phyloP scores from a whole-genome alignment of 2,329 filamentous ascomycete genomes.

The Colletotrichum australisinense region DNA sequence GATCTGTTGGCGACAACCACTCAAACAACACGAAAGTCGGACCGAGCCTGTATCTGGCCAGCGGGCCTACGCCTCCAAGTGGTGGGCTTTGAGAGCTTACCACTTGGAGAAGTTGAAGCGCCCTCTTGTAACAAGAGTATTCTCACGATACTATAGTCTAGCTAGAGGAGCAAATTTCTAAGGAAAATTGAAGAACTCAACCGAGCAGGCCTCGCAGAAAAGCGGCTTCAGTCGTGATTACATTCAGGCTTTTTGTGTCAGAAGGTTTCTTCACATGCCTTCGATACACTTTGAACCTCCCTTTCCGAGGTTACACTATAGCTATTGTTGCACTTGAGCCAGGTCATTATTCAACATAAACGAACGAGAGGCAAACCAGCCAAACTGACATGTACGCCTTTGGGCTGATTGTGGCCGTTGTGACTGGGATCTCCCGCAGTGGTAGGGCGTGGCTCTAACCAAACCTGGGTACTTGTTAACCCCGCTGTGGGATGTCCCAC shows the following conservation, averaged over 20 bases:
- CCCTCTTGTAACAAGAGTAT: too few species aligned
- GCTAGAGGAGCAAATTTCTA: too few species aligned
- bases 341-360: background rate
- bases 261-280: background rate
- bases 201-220: background rate
- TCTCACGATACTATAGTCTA: too few species aligned
- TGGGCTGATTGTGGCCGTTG: background rate
- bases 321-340: background rate
- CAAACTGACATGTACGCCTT: background rate
- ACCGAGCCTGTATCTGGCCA: too few species aligned
- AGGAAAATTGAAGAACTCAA: too few species aligned
- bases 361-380: background rate
- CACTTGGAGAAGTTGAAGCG: too few species aligned
- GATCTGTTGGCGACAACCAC: too few species aligned
- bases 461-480: background rate
- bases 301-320: background rate
- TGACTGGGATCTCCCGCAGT: constrained; percentile 17
- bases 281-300: background rate
- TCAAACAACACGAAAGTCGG: too few species aligned
- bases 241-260: background rate
- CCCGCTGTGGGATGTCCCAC: constrained; percentile 17
- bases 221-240: too few species aligned
- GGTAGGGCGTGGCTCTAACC: constrained; percentile 20
- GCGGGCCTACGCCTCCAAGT: too few species aligned
- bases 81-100: too few species aligned